Evolutionary conservation across 192 early-diverging fungal genomes (phyloP).

Genomic region (Backusella tarrabulga): DNA sequence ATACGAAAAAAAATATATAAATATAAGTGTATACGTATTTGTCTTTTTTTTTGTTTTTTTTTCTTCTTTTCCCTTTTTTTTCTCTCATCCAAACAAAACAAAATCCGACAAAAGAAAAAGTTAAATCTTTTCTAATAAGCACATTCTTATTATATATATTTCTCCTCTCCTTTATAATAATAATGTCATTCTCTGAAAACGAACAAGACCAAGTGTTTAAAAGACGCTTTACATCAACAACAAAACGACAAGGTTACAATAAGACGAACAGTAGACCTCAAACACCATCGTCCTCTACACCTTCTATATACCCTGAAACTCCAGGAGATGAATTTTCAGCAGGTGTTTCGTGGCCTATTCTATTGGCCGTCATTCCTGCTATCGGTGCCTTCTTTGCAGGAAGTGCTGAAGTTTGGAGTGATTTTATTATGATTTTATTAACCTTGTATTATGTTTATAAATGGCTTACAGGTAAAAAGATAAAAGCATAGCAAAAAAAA

Average conservation of each 20-base stretch:
- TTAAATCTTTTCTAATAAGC: background rate
- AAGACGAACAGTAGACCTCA: background rate
- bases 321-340: background rate
- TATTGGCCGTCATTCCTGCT: slow-evolving; percentile 54
- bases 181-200: slow-evolving; percentile 4
- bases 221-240: background rate
- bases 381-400: slow-evolving; percentile 57
- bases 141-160: background rate
- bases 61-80: background rate
- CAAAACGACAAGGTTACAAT: background rate
- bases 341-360: slow-evolving; percentile 51
- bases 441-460: slow-evolving; percentile 60
- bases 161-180: slow-evolving; percentile 8
- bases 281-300: background rate
- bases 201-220: background rate
- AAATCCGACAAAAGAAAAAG: background rate
- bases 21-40: background rate
- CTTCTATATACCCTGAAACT: background rate
- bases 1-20: background rate
- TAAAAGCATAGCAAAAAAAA: background rate
- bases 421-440: slow-evolving; percentile 52
- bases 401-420: slow-evolving; percentile 57
- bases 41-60: background rate
- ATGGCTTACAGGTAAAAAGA: slow-evolving; percentile 55
- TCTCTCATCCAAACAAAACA: background rate